Evolutionary conservation across 306 rosid genomes (phyloP).

Genomic region (Medicago truncatula): MtrunA17r5.0-ANR NC_053044.1:9151501-9152000

Average conservation of each 20-base stretch:
- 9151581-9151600: too few relatives aligned
- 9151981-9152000: not conserved
- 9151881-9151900: not conserved
- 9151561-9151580: too few relatives aligned
- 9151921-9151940: conserved; percentile 1
- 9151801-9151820: conserved; percentile 22
- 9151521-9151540: too few relatives aligned
- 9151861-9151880: not conserved
- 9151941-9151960: not conserved
- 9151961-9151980: not conserved
- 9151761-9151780: too few relatives aligned
- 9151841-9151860: not conserved
- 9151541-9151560: not conserved
- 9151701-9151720: too few relatives aligned
- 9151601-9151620: too few relatives aligned
- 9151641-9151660: too few relatives aligned
- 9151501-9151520: not conserved
- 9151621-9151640: too few relatives aligned
- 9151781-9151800: not conserved
- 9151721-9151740: too few relatives aligned
- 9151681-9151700: too few relatives aligned
- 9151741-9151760: too few relatives aligned
- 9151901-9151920: not conserved
- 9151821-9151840: not conserved
- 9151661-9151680: too few relatives aligned